A percentile compares a stretch with the other conserved stretches of the same genome.
These are phyloP conservation scores for Leccinum rimulosum DNA, from an alignment of 768 basidiomycete species.

Conservation along the genomic window DNA sequence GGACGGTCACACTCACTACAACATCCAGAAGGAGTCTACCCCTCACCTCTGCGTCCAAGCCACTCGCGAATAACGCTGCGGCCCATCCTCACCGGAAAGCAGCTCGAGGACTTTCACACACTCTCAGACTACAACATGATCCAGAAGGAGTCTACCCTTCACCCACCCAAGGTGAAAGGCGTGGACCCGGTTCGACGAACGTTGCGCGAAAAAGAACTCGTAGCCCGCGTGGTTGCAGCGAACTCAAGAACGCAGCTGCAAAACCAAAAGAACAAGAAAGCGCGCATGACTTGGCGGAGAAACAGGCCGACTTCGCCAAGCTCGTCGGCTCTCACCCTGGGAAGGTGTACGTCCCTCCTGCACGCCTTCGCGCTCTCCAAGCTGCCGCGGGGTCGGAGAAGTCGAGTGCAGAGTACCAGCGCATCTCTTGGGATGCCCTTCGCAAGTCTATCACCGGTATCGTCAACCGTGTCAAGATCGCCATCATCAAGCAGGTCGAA, in stretches of 20 bases:
- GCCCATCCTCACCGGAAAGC: no score
- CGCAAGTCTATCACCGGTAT: constrained; percentile 98
- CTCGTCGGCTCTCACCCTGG: constrained; percentile 79
- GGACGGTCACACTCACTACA: no score
- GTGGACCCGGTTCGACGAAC: constrained; percentile 74
- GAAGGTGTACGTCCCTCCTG: constrained; percentile 96
- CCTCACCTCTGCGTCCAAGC: no score
- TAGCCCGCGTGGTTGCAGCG: constrained; percentile 65
- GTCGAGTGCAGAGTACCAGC: constrained; percentile 84
- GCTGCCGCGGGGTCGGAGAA: constrained; percentile 81
- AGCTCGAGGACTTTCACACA: no score
- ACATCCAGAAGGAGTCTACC: no score
- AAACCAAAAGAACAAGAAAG: constrained; percentile 49
- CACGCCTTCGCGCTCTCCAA: constrained; percentile 86
- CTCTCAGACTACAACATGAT: no score
- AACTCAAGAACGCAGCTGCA: constrained; percentile 55
- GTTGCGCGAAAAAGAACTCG: constrained; percentile 78
- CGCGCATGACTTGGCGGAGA: constrained; percentile 54
- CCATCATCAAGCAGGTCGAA: constrained; percentile 92
- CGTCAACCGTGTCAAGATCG: constrained; percentile 96
- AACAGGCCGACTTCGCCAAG: constrained; percentile 87
- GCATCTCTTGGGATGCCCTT: constrained; percentile 95
- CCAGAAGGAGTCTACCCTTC: no score
- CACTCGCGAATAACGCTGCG: no score
- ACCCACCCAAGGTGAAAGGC: constrained; percentile 57